Percentiles rank a stretch among this genome's conserved stretches.
Evolutionary conservation across 2,329 filamentous ascomycete genomes (phyloP).

Genomic region (Colletotrichum filicis): DNA sequence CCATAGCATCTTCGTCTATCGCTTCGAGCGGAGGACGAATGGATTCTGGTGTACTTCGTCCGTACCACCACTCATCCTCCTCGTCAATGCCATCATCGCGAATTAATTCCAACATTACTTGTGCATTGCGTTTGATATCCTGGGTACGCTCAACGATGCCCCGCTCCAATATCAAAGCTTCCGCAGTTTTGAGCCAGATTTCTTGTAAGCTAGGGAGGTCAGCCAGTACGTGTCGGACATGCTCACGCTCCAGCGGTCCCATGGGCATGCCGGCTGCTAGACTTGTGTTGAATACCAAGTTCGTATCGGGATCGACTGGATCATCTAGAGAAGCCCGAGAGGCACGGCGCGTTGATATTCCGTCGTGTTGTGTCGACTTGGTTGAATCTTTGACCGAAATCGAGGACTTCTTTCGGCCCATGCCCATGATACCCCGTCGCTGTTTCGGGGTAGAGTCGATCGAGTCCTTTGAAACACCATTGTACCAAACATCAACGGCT

Average conservation of each 20-base stretch:
- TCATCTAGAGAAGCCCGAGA: conserved; percentile 22
- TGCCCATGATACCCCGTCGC: conserved; percentile 61
- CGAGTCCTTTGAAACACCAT: conserved; percentile 58
- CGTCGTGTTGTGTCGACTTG: conserved; percentile 34
- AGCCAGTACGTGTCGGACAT: conserved; percentile 60
- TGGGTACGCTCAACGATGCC: conserved; percentile 66
- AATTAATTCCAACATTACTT: conserved; percentile 73
- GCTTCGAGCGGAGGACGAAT: conserved; percentile 61
- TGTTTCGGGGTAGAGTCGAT: conserved; percentile 57
- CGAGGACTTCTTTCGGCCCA: conserved; percentile 70
- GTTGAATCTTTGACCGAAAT: conserved; percentile 45
- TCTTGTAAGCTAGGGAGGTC: conserved; percentile 69
- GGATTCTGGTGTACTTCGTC: conserved; percentile 63
- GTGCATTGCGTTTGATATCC: conserved; percentile 72
- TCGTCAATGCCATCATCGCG: conserved; percentile 68
- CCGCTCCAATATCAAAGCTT: conserved; percentile 69
- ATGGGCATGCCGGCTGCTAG: conserved; percentile 72
- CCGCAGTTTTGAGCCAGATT: conserved; percentile 72
- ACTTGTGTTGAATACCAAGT: conserved; percentile 66
- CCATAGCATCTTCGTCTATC: conserved; percentile 62
- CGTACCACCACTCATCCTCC: conserved; percentile 73
- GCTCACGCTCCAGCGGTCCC: conserved; percentile 62
- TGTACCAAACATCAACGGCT: conserved; percentile 71
- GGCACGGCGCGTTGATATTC: conserved; percentile 10
- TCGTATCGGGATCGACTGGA: conserved; percentile 28